Base-by-base conservation (phyloP, 78 protist genomes). In the Cavenderia fasciculata region DNA sequence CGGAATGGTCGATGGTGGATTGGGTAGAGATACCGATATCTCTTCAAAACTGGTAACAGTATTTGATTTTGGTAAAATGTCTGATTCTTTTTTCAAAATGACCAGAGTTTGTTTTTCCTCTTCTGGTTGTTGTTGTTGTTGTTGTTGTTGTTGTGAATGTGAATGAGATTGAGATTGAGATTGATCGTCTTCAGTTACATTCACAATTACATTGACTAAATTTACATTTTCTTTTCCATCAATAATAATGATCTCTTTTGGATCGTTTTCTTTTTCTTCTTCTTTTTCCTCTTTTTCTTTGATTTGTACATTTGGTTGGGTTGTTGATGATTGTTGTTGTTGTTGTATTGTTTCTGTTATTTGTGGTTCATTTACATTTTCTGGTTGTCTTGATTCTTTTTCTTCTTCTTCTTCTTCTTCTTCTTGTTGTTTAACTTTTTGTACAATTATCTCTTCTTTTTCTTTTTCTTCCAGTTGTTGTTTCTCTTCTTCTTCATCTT, bases 1-100 rank as follows among this genome's bases (percentile, higher is more conserved):
- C 6, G 87, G 87, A 10, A 63, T 43, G 12, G 72, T 77, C 8
- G 74, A 63, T 0, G 87, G 87, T 77, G 68, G 69, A 47, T 77
- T 74, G 19, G 87, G 87, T 29, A 77, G 49, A 4, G 87, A 77
- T 49, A 59, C 5, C 12, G 85, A 44, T 33, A 51, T 62, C 14
- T 27, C 31, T 5, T 6, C 38, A 31, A 31, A 6, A 23, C 18
- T 4, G 11, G n/a, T 18, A 59, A 7, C 38, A 18, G 23, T 36
- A 33, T 41, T 41, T 73, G 25, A 54, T 10, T 52, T 52, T 19
- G 12, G 31, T 12, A 52, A 10, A 12, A 52, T 52, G 5, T 52
- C 54, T 40, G 7, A 21, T 27, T 31, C 27, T 73, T 38, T 47
- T n/a, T 44, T 23, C 21, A 21, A 4, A 52, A 52, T 52, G 21